These are phyloP conservation scores for Delphinella strobiligena DNA, from an alignment of 2,329 filamentous ascomycete species.

Conservation along the genomic window DNA sequence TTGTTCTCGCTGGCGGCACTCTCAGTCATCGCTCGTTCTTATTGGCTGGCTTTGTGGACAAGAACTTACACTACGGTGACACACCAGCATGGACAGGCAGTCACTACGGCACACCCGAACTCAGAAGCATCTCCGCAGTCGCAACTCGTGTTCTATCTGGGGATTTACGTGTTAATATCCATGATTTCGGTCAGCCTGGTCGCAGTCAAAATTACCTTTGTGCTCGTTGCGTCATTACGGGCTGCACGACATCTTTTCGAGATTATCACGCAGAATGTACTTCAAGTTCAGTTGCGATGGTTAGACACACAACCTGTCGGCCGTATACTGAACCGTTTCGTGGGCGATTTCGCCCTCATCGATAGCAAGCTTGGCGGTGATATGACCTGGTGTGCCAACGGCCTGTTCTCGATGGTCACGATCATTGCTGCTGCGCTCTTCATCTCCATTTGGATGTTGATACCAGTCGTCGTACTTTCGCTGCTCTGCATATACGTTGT, in stretches of 20 bases:
- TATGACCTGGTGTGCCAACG: neutral
- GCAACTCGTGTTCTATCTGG: neutral
- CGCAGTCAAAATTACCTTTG: neutral
- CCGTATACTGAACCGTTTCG: constrained; percentile 66
- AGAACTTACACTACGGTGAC: neutral
- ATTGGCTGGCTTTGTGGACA: neutral
- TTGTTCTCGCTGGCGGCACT: neutral
- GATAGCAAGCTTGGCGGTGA: constrained; percentile 37
- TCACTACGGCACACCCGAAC: neutral
- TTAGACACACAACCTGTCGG: constrained; percentile 70
- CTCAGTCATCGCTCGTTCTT: neutral
- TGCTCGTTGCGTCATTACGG: neutral
- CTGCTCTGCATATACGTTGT: neutral
- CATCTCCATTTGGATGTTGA: neutral
- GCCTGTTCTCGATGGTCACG: neutral
- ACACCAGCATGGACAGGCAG: neutral
- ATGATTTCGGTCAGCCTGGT: neutral
- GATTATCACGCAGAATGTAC: neutral
- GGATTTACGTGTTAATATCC: neutral
- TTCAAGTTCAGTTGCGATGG: constrained; percentile 10
- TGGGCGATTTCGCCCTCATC: constrained; percentile 62
- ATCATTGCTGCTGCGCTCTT: neutral
- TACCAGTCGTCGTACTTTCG: neutral
- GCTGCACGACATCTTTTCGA: neutral
- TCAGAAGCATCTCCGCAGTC: neutral